Conservation (phyloP, 2,329 filamentous ascomycete genomes). For the Curvularia verruculosa region DNA sequence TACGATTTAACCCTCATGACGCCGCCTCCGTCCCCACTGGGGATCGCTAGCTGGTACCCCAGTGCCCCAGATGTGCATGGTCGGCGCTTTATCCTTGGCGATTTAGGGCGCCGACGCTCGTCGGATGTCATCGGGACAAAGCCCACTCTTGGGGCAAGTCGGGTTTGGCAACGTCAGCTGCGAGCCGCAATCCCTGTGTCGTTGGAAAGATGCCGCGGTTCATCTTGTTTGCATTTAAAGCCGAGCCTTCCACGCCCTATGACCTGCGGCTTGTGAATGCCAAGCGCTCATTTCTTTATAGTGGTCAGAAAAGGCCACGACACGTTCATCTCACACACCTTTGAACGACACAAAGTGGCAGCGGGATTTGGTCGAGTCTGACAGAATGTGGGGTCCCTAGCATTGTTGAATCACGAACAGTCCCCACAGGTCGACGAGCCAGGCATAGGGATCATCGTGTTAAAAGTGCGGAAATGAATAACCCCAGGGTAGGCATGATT, state of each 20-base stretch:
- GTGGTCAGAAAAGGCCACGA: neutral
- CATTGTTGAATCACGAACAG: constrained; percentile 14
- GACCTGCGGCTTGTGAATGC: constrained; percentile 7
- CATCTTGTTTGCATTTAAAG: constrained; percentile 12
- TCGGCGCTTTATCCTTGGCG: constrained; percentile 40
- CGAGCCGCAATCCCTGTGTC: constrained; percentile 14
- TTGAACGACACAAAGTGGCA: neutral
- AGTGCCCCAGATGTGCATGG: constrained; percentile 46
- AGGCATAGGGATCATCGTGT: constrained; percentile 25
- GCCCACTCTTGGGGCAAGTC: constrained; percentile 24
- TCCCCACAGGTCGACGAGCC: constrained; percentile 10
- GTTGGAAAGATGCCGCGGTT: constrained; percentile 28
- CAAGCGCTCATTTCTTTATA: constrained; percentile 2
- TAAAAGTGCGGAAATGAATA: constrained; percentile 34
- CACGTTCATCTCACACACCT: neutral
- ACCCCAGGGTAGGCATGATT: constrained; percentile 33
- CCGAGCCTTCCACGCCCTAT: constrained; percentile 14
- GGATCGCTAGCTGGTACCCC: constrained; percentile 46
- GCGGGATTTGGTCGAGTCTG: constrained; percentile 19
- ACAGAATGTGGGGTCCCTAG: constrained; percentile 19
- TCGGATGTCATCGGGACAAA: constrained; percentile 44
- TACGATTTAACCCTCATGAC: constrained; percentile 45
- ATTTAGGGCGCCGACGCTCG: constrained; percentile 33
- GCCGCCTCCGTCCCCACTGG: constrained; percentile 42
- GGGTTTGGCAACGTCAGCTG: constrained; percentile 36